Evolutionary conservation across 2,329 filamentous ascomycete species (phyloP).

Genomic region (Neocucurbitaria cava): DNA sequence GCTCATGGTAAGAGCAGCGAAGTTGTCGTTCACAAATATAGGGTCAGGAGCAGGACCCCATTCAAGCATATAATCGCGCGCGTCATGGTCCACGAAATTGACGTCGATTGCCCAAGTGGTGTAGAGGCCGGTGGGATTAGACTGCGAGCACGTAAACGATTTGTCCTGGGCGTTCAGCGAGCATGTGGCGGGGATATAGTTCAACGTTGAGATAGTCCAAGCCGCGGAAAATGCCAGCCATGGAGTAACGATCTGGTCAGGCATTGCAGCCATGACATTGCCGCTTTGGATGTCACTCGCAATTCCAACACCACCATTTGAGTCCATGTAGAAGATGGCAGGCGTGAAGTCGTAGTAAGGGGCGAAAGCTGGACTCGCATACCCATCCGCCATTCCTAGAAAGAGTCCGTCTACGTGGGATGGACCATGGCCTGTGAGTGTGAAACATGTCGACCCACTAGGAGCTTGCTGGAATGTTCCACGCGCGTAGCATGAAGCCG

Average conservation of each 20-base stretch:
- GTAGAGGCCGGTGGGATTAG: neutral
- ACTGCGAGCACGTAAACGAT: neutral
- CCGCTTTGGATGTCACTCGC: neutral
- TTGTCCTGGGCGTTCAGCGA: neutral
- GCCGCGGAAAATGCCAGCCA: neutral
- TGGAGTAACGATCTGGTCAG: neutral
- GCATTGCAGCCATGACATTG: neutral
- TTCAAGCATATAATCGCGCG: neutral
- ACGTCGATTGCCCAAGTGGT: neutral
- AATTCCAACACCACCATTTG: neutral
- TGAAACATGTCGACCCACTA: neutral
- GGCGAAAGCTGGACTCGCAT: neutral
- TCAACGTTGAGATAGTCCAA: neutral
- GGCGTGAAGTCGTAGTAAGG: neutral
- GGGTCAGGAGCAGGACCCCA: neutral
- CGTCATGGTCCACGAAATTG: no score
- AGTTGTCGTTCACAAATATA: no score
- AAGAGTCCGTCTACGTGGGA: neutral
- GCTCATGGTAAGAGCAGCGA: neutral
- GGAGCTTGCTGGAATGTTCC: neutral
- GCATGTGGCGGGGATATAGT: neutral
- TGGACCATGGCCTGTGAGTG: neutral
- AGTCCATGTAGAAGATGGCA: neutral
- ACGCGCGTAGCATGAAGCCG: no score
- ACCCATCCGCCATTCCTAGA: neutral